Base-by-base conservation (phyloP, 805 yeast species). In the Blastobotrys americana region DNA sequence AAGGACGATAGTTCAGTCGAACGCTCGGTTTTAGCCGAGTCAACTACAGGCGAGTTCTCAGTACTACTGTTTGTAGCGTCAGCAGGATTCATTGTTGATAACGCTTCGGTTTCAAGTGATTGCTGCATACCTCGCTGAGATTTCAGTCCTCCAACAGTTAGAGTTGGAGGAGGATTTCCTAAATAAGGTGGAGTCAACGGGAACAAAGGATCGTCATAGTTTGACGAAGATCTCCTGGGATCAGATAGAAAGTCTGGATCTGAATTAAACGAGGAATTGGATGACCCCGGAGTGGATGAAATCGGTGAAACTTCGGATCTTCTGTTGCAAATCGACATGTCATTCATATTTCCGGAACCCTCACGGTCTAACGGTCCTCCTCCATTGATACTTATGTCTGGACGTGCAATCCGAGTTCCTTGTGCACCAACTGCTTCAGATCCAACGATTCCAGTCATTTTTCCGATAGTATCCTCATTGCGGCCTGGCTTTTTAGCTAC, bases 151-250 rank as follows among this genome's bases (percentile, higher is more conserved):
- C n/a, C n/a, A n/a, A n/a, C n/a, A n/a, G n/a, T n/a, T n/a, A n/a
- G n/a, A n/a, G n/a, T n/a, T n/a, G n/a, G 16, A 6, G 43, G 23
- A 3, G 34, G 37, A 20, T 17, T 40, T 5, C 40, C 19, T 5
- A 42, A 34, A 22, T 41, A 44, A 18, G 47, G 47, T 33, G 47
- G 47, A 15, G 47, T 44, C 10, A 44, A 16, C 3, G 47, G 47
- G 25, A 19, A 44, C 27, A 18, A 15, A 15, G 31, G 13, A 8
- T 13, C 31, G 31, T 13, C 31, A 13, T 22, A n/a, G 18, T 40
- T 40, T n/a, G 39, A 21, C 13, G 21, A 25, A 17, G 18, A 23
- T 17, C 25, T 10, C 15, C 23, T 22, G n/a, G 39, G 6, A 34
- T n/a, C 4, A 6, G 41, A 15, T 38, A 21, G 28, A 16, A 34